These are phyloP conservation scores for Biscogniauxia sp. DNA, from an alignment of 2,329 filamentous ascomycete species.

Conservation along the genomic window DNA sequence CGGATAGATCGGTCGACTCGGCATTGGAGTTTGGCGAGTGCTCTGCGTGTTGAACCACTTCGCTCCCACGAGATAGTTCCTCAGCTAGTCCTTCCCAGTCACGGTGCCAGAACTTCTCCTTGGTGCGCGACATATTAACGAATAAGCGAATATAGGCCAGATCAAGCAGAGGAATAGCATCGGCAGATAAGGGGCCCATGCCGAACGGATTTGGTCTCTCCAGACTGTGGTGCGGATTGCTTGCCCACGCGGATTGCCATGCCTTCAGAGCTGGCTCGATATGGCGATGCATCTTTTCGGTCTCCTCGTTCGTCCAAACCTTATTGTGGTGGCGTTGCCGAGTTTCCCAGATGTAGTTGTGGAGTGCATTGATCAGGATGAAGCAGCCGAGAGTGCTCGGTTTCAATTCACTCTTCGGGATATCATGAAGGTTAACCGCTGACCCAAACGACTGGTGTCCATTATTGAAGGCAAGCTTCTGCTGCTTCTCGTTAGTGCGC, in stretches of 20 bases:
- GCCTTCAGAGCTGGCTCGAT: slow-evolving; percentile 91
- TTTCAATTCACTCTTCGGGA: slow-evolving; percentile 61
- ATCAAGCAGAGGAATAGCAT: slow-evolving; percentile 87
- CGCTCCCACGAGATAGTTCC: slow-evolving; percentile 75
- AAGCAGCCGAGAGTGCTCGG: slow-evolving; percentile 92
- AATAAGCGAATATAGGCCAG: slow-evolving; percentile 90
- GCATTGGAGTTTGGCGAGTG: slow-evolving; percentile 53
- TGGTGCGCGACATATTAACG: slow-evolving; percentile 87
- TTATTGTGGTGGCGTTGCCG: slow-evolving; percentile 84
- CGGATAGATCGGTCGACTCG: slow-evolving; percentile 47
- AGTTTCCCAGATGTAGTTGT: slow-evolving; percentile 99
- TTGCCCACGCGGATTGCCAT: slow-evolving; percentile 91
- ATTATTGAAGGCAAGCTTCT: slow-evolving; percentile 48
- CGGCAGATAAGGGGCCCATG: slow-evolving; percentile 77
- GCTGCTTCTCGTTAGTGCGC: slow-evolving; percentile 66
- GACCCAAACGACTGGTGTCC: slow-evolving; percentile 47
- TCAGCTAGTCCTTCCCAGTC: slow-evolving; percentile 92
- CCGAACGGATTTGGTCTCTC: slow-evolving; percentile 84
- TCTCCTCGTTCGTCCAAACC: slow-evolving; percentile 87
- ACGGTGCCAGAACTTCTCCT: slow-evolving; percentile 90
- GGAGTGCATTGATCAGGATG: slow-evolving; percentile 87
- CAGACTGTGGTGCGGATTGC: slow-evolving; percentile 78
- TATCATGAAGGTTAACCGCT: slow-evolving; percentile 44
- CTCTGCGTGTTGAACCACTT: slow-evolving; percentile 71
- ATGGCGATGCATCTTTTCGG: slow-evolving; percentile 91